Percentiles rank a stretch among this genome's conserved stretches.
Conservation (phyloP, 805 yeast species). For the Pichia insulana region DNA sequence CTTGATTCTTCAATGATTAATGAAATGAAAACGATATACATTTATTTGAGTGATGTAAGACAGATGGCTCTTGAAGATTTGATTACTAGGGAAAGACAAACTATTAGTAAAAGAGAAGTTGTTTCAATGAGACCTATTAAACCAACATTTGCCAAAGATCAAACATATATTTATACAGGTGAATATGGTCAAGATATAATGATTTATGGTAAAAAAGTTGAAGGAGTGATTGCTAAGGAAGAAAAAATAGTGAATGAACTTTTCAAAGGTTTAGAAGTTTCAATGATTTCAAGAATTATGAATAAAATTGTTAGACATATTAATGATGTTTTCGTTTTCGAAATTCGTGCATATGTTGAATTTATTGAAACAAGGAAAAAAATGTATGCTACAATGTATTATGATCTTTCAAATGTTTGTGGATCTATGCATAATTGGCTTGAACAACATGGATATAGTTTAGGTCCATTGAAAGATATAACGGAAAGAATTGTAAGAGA, state of each 20-base stretch:
- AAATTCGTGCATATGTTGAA: constrained; percentile 31
- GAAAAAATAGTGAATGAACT: constrained; percentile 14
- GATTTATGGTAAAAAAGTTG: constrained; percentile 13
- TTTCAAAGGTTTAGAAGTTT: constrained; percentile 31
- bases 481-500: constrained; percentile 1
- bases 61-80: constrained; percentile 26
- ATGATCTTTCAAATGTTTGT: constrained; percentile 34
- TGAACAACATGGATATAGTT: background rate
- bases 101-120: constrained; percentile 30
- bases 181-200: constrained; percentile 14
- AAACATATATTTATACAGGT: constrained; percentile 25
- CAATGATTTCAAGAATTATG: constrained; percentile 38
- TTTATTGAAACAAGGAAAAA: constrained; percentile 34
- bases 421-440: background rate
- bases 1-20: background rate
- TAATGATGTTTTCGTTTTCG: constrained; percentile 31
- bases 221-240: constrained; percentile 14
- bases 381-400: constrained; percentile 43
- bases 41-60: constrained; percentile 33
- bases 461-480: constrained; percentile 10
- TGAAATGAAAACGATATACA: constrained; percentile 16
- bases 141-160: constrained; percentile 22
- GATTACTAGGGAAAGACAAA: constrained; percentile 34
- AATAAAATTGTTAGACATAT: constrained; percentile 47
- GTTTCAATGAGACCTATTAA: constrained; percentile 35